These are phyloP conservation scores for Chionographis japonica DNA, from an alignment of 106 monocot genomes.

Conservation along the genomic window DNA sequence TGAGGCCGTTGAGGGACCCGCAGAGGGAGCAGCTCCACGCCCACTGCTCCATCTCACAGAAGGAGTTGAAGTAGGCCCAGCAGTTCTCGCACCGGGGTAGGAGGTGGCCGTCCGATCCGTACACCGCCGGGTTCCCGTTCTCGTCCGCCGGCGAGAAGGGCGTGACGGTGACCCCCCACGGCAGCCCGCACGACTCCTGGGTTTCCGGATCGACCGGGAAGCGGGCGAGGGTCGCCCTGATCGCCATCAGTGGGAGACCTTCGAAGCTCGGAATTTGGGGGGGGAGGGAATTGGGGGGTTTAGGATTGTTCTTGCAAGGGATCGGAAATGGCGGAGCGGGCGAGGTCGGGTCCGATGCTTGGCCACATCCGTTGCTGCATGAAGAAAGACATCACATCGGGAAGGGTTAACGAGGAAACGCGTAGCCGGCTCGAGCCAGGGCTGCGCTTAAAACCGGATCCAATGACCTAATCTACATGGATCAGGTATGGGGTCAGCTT, in stretches of 20 bases:
- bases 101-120: constrained; percentile 53
- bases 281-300: background rate
- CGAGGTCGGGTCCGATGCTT: too few relatives aligned
- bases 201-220: constrained; percentile 62
- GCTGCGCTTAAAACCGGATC: too few relatives aligned
- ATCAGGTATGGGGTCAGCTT: too few relatives aligned
- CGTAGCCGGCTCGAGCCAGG: too few relatives aligned
- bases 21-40: constrained; percentile 86
- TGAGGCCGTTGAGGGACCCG: constrained; percentile 71
- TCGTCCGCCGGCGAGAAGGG: constrained; percentile 81
- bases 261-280: background rate
- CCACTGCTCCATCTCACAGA: constrained; percentile 95
- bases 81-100: constrained; percentile 96
- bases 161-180: constrained; percentile 77
- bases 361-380: too few relatives aligned
- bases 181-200: constrained; percentile 70
- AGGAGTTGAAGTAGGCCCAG: constrained; percentile 88
- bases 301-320: too few relatives aligned
- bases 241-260: constrained; percentile 42
- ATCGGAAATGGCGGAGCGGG: too few relatives aligned
- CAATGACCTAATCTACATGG: too few relatives aligned
- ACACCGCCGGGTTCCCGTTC: constrained; percentile 40
- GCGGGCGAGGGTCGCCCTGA: constrained; percentile 66
- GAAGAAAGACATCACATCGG: too few relatives aligned
- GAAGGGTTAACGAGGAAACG: too few relatives aligned